A percentile compares a stretch with the other conserved stretches of the same genome.
Evolutionary conservation across 352 stramenopile species (phyloP).

Genomic region (Globisporangium heterothallicum): DNA sequence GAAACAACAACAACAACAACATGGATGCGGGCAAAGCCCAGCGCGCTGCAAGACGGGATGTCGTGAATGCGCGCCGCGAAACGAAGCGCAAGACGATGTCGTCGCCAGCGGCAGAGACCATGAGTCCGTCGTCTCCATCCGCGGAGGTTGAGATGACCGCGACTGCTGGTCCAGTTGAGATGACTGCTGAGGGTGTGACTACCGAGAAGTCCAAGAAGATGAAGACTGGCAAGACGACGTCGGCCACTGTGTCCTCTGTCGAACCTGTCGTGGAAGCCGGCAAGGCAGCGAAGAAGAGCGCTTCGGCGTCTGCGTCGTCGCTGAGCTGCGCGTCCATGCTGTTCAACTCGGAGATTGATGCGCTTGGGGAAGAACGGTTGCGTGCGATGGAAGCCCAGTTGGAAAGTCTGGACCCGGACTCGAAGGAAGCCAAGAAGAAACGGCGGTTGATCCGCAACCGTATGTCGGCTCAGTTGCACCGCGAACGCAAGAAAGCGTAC

Average conservation of each 20-base stretch:
- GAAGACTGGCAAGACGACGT: constrained; percentile 62
- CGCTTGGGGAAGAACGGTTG: constrained; percentile 69
- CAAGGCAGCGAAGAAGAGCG: constrained; percentile 8
- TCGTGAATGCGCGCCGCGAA: constrained; percentile 67
- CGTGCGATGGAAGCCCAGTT: constrained; percentile 81
- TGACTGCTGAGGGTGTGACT: constrained; percentile 12
- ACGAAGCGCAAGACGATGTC: constrained; percentile 66
- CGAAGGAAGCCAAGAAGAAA: constrained; percentile 89
- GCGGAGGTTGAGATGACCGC: not conserved
- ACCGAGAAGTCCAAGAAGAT: constrained; percentile 64
- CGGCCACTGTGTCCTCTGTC: constrained; percentile 18
- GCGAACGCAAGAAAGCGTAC: constrained; percentile 86
- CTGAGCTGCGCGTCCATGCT: constrained; percentile 16
- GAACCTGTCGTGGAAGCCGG: not conserved
- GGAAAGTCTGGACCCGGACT: constrained; percentile 78
- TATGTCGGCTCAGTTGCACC: constrained; percentile 85
- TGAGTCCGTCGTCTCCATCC: not conserved
- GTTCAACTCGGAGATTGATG: constrained; percentile 46
- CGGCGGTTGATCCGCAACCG: constrained; percentile 82
- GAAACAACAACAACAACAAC: no score
- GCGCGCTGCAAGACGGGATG: constrained; percentile 49
- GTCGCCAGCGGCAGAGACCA: constrained; percentile 2
- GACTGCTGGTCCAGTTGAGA: not conserved
- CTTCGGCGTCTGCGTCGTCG: constrained; percentile 13
- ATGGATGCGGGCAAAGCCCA: constrained; percentile 49